Base-by-base conservation (phyloP, 805 yeast species). In the Pichia gijzeniarum region DNA sequence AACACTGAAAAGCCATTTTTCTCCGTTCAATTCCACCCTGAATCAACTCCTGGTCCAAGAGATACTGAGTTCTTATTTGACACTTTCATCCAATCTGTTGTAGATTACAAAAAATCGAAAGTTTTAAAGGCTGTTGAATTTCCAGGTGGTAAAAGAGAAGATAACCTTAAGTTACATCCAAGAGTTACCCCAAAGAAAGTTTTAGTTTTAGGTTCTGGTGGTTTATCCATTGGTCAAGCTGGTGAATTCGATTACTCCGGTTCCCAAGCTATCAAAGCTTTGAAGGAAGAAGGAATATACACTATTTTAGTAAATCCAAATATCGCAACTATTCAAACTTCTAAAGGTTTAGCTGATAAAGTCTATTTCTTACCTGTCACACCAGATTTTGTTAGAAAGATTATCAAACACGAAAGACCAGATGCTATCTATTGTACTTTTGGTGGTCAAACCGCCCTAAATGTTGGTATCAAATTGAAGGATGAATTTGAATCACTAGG, bases 231-330 rank as follows among this genome's bases (percentile, higher is more conserved):
- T 64, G 99, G 99, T 55, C 99, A 93, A 73, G 99, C 99, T 53
- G 99, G 99, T 69, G 99, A 93, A 71, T 93, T 93, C 62, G 99
- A 93, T 67, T 93, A 93, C 71, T 89, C 97, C 38, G 99, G 99
- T 61, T 88, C 96, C 45, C 99, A 93, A 71, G 99, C 99, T 48
- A 93, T 93, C 70, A 93, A 93, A 70, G 99, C 99, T 39, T 76
- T 93, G 70, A 91, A 88, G 68, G 97, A 93, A 72, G 98, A 90
- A 70, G 96, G 96, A 51, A 93, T 91, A 53, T 88, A 91, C 75
- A 90, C 98, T 47, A 83, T 93, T 55, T 77, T 93, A 61, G 90
- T 93, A 63, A 93, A 93, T 69, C 99, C 99, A 47, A 93, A 93
- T 68, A 93, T 93, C 64, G 99, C 99, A 44, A 93, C 99, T 30